Percentiles rank a stretch among this genome's conserved stretches.
phyloP scores from a whole-genome alignment of 2,329 filamentous ascomycete genomes.

The Coniochaeta ligniaria region DNA sequence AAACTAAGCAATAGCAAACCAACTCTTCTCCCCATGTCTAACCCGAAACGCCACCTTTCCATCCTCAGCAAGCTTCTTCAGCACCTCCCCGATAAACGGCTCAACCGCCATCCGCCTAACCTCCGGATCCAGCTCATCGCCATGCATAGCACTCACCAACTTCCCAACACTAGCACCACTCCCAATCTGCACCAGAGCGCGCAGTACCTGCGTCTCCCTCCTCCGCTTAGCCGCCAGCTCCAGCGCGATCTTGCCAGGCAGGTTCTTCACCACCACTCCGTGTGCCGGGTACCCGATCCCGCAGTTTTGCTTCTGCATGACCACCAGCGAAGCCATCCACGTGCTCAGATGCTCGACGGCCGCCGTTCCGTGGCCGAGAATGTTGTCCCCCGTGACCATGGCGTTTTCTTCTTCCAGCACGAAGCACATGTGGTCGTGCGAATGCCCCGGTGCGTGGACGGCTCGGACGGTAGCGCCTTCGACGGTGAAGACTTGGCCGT shows the following conservation, averaged over 20 bases:
- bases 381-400: conserved; percentile 71
- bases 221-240: conserved; percentile 28
- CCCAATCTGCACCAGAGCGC: conserved; percentile 19
- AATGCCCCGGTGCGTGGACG: conserved; percentile 62
- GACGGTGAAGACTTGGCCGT: conserved; percentile 43
- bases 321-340: conserved; percentile 30
- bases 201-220: conserved; percentile 31
- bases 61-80: conserved; percentile 35
- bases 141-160: conserved; percentile 35
- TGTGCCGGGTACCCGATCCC: conserved; percentile 35
- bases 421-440: conserved; percentile 61
- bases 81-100: conserved; percentile 33
- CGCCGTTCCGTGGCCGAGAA: conserved; percentile 65
- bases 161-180: conserved; percentile 26
- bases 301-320: conserved; percentile 22
- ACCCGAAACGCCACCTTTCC: conserved; percentile 32
- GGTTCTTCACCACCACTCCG: conserved; percentile 27
- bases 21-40: conserved; percentile 25
- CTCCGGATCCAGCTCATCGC: conserved; percentile 24
- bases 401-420: conserved; percentile 56
- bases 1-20: conserved; percentile 21
- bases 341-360: conserved; percentile 61
- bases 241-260: conserved; percentile 27
- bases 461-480: conserved; percentile 55
- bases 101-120: conserved; percentile 28